Percentiles rank a stretch among this genome's conserved stretches.
phyloP scores from a whole-genome alignment of 202 grass and related monocot genomes.

The Saccharum hybrid region DNA sequence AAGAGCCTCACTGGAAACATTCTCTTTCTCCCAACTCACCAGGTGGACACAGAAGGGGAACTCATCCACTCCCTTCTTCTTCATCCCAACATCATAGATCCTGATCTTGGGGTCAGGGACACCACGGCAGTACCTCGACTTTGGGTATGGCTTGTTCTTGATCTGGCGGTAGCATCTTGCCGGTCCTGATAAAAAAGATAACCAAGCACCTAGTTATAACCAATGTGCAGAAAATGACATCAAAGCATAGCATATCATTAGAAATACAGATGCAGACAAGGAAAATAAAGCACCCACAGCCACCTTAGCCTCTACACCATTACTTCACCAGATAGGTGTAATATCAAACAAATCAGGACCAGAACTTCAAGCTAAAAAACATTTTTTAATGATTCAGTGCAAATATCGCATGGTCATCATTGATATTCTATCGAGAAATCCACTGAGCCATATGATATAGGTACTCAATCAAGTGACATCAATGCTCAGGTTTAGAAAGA shows the following conservation, averaged over 20 bases:
- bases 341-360: too few relatives aligned
- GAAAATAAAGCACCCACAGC: too few relatives aligned
- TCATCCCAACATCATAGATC: constrained; percentile 78
- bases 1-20: constrained; percentile 65
- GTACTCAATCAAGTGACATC: not conserved
- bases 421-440: not conserved
- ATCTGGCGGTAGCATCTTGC: constrained; percentile 77
- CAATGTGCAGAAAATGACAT: constrained; percentile 11
- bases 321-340: too few relatives aligned
- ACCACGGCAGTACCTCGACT: constrained; percentile 68
- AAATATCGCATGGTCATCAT: not conserved
- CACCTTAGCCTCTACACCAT: too few relatives aligned
- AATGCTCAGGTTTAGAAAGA: not conserved
- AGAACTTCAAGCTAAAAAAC: too few relatives aligned
- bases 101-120: constrained; percentile 72
- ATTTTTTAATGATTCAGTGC: not conserved
- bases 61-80: constrained; percentile 66
- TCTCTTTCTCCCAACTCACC: constrained; percentile 72
- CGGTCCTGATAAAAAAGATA: constrained; percentile 40
- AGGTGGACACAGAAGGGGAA: constrained; percentile 65
- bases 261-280: too few relatives aligned
- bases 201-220: not conserved
- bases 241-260: not conserved
- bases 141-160: constrained; percentile 76
- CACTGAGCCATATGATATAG: not conserved